Base-by-base conservation (phyloP, 768 basidiomycete species). In the Artomyces pyxidatus region DNA sequence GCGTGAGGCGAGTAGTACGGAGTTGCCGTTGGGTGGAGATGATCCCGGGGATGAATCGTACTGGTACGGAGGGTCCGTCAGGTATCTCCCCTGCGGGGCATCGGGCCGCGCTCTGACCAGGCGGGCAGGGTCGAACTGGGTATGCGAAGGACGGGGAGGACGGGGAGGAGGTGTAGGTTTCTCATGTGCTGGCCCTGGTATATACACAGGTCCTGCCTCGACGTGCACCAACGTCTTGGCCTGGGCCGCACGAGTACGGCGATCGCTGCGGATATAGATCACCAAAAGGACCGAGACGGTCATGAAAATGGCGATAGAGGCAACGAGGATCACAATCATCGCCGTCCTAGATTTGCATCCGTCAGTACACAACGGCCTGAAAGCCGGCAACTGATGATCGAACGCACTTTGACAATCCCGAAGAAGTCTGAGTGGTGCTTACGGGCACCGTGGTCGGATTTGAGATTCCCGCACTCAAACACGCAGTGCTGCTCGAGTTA, bases 401-500 rank as follows among this genome's bases (percentile, higher is more conserved):
- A n/a, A 14, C 50, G 49, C 35, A 6, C 46, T 8, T 12, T 5
- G 35, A 46, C 9, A 41, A 16, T 11, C 22, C n/a, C 29, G 11
- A 38, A 45, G 11, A 19, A 26, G 40, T 43, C 49, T 54, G 27
- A 48, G 39, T 27, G 35, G 9, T 16, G n/a, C 1, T 5, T 10
- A 10, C 29, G 16, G 38, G 19, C 29, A 29, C 4, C 21, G 45
- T 45, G 16, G 12, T n/a, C n/a, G 35, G 22, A 6, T 28, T 3
- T 23, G 29, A 19, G 16, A 37, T 30, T 19, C n/a, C 21, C n/a
- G 25, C 6, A 14, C 5, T 21, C 27, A 69, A 49, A 54, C 68
- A 69, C 23, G 51, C 44, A 4, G 54, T 54, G 37, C 57, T 50
- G 56, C 57, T 64, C 6, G 55, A 48, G 23, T 50, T 43, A 35